Percentiles rank a stretch among this genome's conserved stretches.
Conservation (phyloP, 345 rosid species). For the Citrus maxima region DNA sequence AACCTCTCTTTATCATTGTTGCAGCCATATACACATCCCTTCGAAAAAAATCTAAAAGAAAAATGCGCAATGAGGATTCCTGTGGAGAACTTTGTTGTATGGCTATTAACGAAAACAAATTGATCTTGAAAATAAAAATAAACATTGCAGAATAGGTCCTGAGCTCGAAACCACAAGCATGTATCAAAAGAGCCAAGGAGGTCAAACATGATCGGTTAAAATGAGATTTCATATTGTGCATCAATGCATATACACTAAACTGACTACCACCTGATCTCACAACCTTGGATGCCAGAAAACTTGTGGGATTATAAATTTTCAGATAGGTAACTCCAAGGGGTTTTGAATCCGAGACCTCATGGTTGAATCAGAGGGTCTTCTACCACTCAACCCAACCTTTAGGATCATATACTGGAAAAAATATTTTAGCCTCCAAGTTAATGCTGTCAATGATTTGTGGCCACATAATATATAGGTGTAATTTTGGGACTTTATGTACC, state of each 20-base stretch:
- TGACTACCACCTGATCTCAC: not conserved
- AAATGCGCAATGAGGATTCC: constrained; percentile 4
- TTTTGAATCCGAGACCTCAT: not conserved
- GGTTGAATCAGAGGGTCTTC: not conserved
- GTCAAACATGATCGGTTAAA: not conserved
- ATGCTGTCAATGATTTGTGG: not conserved
- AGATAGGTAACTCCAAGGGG: not conserved
- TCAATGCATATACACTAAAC: not conserved
- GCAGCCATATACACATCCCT: constrained; percentile 78
- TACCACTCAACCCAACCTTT: not conserved
- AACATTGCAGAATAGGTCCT: not conserved
- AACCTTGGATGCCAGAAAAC: not conserved
- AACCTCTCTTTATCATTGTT: constrained; percentile 80
- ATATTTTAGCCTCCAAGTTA: not conserved
- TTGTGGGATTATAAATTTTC: not conserved
- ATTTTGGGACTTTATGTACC: not conserved
- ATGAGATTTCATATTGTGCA: not conserved
- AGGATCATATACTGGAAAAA: not conserved
- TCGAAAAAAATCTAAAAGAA: constrained; percentile 54
- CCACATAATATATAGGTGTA: not conserved
- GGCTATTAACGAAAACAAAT: not conserved
- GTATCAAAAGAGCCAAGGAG: not conserved
- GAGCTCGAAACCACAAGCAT: not conserved
- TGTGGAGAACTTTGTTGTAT: not conserved
- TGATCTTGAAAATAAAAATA: not conserved